phyloP scores from a whole-genome alignment of 1,284 basidiomycete species.

The Melampsora abietis-canadensis region DNA sequence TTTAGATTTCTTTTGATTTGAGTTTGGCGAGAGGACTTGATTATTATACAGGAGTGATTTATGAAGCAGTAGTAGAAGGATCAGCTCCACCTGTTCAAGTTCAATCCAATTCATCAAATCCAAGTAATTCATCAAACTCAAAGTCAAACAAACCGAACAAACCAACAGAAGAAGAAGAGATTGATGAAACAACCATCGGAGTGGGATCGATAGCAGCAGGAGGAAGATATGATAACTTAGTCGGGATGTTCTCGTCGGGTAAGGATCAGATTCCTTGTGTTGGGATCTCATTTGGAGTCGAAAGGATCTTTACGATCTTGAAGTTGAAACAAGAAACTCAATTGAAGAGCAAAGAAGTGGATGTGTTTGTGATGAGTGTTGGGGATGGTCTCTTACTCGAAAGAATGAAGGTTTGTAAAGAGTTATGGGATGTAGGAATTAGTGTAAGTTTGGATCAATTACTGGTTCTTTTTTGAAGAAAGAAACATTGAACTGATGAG shows the following conservation, averaged over 20 bases:
- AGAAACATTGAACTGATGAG: not conserved
- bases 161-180: slow-evolving; percentile 72
- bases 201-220: slow-evolving; percentile 97
- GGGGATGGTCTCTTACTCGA: slow-evolving; percentile 86
- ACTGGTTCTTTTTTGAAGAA: not conserved
- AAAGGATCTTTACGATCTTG: slow-evolving; percentile 89
- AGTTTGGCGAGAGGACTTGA: slow-evolving; percentile 93
- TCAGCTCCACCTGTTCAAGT: slow-evolving; percentile 71
- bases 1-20: slow-evolving; percentile 87
- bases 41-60: slow-evolving; percentile 98
- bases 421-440: slow-evolving; percentile 81
- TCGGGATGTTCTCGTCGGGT: slow-evolving; percentile 77
- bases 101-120: slow-evolving; percentile 59
- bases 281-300: slow-evolving; percentile 88
- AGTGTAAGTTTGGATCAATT: slow-evolving; percentile 61
- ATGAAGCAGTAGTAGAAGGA: slow-evolving; percentile 89
- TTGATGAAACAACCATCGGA: slow-evolving; percentile 88
- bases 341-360: slow-evolving; percentile 78
- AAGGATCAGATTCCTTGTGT: slow-evolving; percentile 81
- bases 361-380: slow-evolving; percentile 89
- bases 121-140: slow-evolving; percentile 58
- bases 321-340: slow-evolving; percentile 74
- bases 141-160: slow-evolving; percentile 53
- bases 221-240: slow-evolving; percentile 94
- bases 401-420: slow-evolving; percentile 75